Evolutionary conservation across 768 basidiomycete genomes (phyloP), one percentile per base, ranked within the genome.

Genomic region (Atractiella rhizophila): DNA sequence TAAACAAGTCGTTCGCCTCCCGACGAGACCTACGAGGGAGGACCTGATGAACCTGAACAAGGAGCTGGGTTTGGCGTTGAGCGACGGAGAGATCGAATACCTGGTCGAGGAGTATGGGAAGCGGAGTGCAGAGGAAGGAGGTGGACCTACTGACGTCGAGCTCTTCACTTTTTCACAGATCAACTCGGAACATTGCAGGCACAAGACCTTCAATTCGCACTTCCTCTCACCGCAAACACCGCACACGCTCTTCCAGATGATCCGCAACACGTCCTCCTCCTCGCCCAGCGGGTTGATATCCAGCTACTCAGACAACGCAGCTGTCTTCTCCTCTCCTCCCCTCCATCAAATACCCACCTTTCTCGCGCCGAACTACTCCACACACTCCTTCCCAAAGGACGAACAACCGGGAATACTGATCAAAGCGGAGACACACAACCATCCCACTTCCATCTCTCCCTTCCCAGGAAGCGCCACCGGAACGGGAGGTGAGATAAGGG

Each of bases 101-200:
- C 72, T 96, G 48, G 68, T 91, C 48, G 66, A 77, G 39, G 83
- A 79, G 10, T 98, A 83, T 59, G n/a, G n/a, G n/a, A n/a, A n/a
- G n/a, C n/a, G n/a, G n/a, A n/a, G n/a, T n/a, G 43, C 49, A 1
- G 30, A 38, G 18, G 25, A 37, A 1, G 41, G 43, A 7, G 72
- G 86, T 27, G 75, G 82, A 55, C 91, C 88, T 7, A 91, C 80
- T 28, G 91, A 96, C 56, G 86, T 88, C 3, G 91, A 98, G 57
- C 66, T 98, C 7, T 98, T 98, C 69, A 98, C 96, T 91, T 98
- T 96, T 59, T 88, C 91, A 3, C 91, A 98, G 56, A 88, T 98
- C 57, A 98, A 98, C 62, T 94, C 86, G n/a, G 91, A 98, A 59
- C 91, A 96, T 56, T 98, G 91, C 59, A 69, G 91, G 26, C 91